A percentile compares a stretch with the other conserved stretches of the same genome.
These are phyloP conservation scores for Phytophthora citricola DNA, from an alignment of 352 stramenopile species.

Conservation along the genomic window DNA sequence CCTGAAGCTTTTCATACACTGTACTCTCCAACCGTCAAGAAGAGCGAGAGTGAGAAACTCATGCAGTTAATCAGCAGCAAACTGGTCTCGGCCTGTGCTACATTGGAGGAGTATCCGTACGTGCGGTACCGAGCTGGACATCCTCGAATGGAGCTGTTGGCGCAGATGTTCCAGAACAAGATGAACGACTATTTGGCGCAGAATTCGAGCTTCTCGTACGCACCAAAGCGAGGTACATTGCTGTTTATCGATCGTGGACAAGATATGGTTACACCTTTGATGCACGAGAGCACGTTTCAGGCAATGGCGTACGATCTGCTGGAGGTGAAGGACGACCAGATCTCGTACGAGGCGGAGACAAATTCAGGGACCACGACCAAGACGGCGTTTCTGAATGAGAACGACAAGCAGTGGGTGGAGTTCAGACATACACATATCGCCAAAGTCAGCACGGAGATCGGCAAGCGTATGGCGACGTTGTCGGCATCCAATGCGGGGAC, in stretches of 20 bases:
- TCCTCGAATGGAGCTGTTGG: conserved; percentile 87
- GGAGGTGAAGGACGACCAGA: conserved; percentile 93
- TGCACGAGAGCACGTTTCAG: conserved; percentile 99
- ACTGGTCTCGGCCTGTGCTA: conserved; percentile 96
- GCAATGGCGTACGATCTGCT: conserved; percentile 97
- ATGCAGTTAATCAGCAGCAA: conserved; percentile 85
- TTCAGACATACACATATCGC: conserved; percentile 97
- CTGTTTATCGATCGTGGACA: conserved; percentile 95
- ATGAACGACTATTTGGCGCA: conserved; percentile 96
- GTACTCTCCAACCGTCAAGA: conserved; percentile 70
- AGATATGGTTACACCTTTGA: conserved; percentile 94
- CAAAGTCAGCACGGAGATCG: conserved; percentile 84
- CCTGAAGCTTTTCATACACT: conserved; percentile 73
- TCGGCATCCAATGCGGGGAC: conserved; percentile 84
- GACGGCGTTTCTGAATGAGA: conserved; percentile 97
- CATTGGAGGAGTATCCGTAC: conserved; percentile 97
- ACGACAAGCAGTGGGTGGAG: conserved; percentile 97
- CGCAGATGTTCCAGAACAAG: conserved; percentile 93
- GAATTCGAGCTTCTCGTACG: conserved; percentile 93
- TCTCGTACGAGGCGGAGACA: conserved; percentile 92
- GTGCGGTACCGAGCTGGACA: conserved; percentile 91
- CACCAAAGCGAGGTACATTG: conserved; percentile 89
- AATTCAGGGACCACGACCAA: conserved; percentile 78
- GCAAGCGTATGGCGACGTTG: conserved; percentile 75
- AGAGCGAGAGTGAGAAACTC: conserved; percentile 47